Base-by-base conservation (phyloP, 768 basidiomycete genomes). In the Russula sp. region DNA sequence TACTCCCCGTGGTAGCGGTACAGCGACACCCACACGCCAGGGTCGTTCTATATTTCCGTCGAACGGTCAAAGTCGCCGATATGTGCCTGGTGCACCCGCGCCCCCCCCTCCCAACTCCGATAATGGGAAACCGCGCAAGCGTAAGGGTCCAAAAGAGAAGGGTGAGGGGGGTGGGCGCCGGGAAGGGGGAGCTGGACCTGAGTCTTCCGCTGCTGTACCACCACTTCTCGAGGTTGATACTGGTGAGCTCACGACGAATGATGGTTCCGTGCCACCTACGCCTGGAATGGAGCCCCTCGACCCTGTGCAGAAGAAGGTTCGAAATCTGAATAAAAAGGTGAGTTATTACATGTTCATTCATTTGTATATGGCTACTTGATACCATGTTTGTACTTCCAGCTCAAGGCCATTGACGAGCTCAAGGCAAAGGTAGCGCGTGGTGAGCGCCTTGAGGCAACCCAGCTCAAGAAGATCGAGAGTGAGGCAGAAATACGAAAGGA, bases 341-440 rank as follows among this genome's bases (percentile, higher is more conserved):
- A 42, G 81, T 4, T 2, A 74, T 16, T 55, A 48, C 31, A 54
- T 62, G 27, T 27, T 27, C 49, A 9, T 10, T n/a, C 22, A 18
- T 13, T 18, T 55, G 20, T 22, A 22, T 22, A 14, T 27, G 47
- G 59, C 32, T 55, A 63, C 58, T 37, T 67, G 44, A 61, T 69
- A 55, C 62, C 37, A 31, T 58, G 5, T 8, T 51, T 16, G 31
- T 59, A 42, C 10, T n/a, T 60, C 42, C 68, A 97, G 94, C 80
- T 99, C 68, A 98, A 97, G 74, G 96, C 96, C n/a, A 98, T 99
- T 68, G 94, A 98, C 22, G 95, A 98, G 71, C 84, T 99, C 55
- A 98, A 98, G 78, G 91, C 91, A 68, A 94, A 94, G 77, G 82
- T 84, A 32, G 88, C 84, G 71, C 84, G 89, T 40, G 96, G 97